Conservation (phyloP, 2,329 filamentous ascomycete species). For the Colletotrichum australisinense region DNA sequence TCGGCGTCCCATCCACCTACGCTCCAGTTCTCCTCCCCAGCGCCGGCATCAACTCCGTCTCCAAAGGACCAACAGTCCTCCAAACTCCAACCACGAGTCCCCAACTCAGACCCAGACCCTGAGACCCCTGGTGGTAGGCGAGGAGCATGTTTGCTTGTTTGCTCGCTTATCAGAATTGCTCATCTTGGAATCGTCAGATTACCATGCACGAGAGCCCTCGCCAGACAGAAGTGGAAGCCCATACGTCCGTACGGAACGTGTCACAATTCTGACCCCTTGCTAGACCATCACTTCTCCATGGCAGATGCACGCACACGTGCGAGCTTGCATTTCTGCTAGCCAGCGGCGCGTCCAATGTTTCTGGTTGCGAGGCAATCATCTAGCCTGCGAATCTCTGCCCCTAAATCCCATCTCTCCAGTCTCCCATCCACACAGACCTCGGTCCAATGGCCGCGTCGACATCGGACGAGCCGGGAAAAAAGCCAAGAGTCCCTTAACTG, state of each 20-base stretch:
- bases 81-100: neutral
- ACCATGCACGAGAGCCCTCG: neutral
- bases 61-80: neutral
- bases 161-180: neutral
- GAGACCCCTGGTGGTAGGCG: neutral
- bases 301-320: neutral
- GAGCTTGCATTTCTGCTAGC: neutral
- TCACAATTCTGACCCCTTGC: neutral
- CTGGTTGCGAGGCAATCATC: neutral
- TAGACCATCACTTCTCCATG: neutral
- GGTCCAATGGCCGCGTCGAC: conserved; percentile 12
- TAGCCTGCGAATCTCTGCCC: neutral
- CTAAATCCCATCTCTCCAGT: conserved; percentile 11
- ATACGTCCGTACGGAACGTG: conserved; percentile 25
- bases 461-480: conserved; percentile 22
- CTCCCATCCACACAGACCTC: conserved; percentile 3
- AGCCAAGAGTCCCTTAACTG: conserved; percentile 18
- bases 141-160: conserved; percentile 16
- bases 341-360: neutral
- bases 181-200: conserved; percentile 16
- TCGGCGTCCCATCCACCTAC: neutral
- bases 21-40: neutral
- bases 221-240: neutral
- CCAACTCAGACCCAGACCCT: neutral
- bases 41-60: neutral